phyloP scores from a whole-genome alignment of 441 rosid genomes.

The Hura crepitans region DNA sequence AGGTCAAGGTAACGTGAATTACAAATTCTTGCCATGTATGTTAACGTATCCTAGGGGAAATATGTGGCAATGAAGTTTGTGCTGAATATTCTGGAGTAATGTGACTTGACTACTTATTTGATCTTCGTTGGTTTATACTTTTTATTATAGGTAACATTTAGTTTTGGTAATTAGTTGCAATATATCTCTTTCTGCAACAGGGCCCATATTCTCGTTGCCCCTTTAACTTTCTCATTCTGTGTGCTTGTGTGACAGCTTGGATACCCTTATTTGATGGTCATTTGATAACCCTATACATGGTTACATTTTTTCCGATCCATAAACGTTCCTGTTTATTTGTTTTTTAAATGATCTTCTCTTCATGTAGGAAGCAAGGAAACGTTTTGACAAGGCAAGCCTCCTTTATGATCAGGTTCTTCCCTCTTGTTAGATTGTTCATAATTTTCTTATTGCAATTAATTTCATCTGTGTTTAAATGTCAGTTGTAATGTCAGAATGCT shows the following conservation, averaged over 20 bases:
- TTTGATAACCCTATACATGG: not conserved
- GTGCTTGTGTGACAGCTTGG: not conserved
- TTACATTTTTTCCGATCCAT: not conserved
- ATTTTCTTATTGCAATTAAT: conserved; percentile 10
- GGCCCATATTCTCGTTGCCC: not conserved
- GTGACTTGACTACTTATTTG: not conserved
- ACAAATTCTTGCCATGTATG: conserved; percentile 18
- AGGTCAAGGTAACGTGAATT: conserved; percentile 75
- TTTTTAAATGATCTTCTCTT: conserved; percentile 32
- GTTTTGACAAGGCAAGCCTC: conserved; percentile 96
- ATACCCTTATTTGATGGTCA: not conserved
- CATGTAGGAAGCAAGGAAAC: conserved; percentile 92
- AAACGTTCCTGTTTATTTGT: conserved; percentile 2
- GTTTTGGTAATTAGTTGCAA: not conserved
- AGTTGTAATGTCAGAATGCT: not conserved
- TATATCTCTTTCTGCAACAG: not conserved
- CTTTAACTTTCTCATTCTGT: conserved; percentile 10
- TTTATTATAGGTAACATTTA: not conserved
- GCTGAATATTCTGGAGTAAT: not conserved
- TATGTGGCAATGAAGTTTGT: not conserved
- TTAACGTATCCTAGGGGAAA: not conserved
- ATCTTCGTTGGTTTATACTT: not conserved
- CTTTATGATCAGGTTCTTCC: conserved; percentile 81
- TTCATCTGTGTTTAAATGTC: conserved; percentile 8
- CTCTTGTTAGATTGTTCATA: conserved; percentile 6